A percentile compares a stretch with the other conserved stretches of the same genome.
These are phyloP conservation scores for Chlorophyllum brunneum DNA, from an alignment of 768 basidiomycete genomes.

Conservation along the genomic window DNA sequence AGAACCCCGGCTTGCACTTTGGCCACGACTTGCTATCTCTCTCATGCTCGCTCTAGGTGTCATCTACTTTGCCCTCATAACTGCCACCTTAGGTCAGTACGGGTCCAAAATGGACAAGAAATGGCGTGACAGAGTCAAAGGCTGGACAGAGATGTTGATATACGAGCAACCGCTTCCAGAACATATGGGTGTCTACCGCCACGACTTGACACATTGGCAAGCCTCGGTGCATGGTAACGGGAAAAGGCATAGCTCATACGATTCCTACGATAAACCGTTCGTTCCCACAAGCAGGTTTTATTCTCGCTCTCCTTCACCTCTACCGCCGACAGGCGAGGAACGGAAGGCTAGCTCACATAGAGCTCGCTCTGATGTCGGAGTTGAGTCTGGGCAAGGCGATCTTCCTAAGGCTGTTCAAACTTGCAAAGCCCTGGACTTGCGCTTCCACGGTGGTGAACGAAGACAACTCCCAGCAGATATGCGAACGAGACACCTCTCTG, in stretches of 20 bases:
- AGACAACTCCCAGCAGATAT: too few species aligned
- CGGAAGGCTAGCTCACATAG: too few species aligned
- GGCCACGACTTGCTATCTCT: constrained; percentile 42
- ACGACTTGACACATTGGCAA: background rate
- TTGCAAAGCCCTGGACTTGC: too few species aligned
- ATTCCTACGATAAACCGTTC: background rate
- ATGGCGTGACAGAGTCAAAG: constrained; percentile 26
- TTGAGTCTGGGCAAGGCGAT: too few species aligned
- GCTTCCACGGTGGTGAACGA: too few species aligned
- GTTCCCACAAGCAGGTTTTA: too few species aligned
- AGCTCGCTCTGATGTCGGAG: too few species aligned
- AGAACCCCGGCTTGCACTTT: constrained; percentile 24
- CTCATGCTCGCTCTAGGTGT: constrained; percentile 47
- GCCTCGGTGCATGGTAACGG: background rate
- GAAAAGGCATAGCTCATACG: constrained; percentile 9
- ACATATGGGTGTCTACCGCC: background rate
- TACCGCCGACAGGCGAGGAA: too few species aligned
- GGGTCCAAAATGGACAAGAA: constrained; percentile 35
- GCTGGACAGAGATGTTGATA: constrained; percentile 18
- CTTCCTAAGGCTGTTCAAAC: too few species aligned
- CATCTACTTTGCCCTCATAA: constrained; percentile 47
- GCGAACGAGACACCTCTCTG: too few species aligned
- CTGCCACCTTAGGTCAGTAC: constrained; percentile 51
- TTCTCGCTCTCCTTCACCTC: too few species aligned
- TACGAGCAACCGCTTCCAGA: constrained; percentile 8